These are phyloP conservation scores for Rhizophora apiculata DNA, from an alignment of 345 rosid species.

Conservation along the genomic window DNA sequence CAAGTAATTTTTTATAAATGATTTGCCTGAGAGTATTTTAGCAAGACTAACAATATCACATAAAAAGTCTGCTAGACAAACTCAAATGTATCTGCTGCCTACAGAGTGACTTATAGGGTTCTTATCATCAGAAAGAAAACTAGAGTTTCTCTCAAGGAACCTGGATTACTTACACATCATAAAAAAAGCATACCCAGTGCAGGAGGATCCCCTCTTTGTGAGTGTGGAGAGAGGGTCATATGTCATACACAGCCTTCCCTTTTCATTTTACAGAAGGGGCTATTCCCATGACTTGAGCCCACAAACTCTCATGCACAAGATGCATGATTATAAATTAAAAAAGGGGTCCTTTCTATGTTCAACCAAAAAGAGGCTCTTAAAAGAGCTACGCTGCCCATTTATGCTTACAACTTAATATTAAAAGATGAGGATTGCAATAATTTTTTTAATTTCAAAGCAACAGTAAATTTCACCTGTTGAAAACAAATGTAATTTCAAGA, in stretches of 20 bases:
- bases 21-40: not conserved
- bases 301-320: not conserved
- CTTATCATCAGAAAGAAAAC: not conserved
- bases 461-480: not conserved
- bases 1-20: not conserved
- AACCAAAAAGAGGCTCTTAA: no score
- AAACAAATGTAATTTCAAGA: not conserved
- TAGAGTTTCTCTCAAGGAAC: not conserved
- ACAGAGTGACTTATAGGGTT: not conserved
- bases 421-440: not conserved
- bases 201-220: no score
- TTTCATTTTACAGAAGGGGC: no score
- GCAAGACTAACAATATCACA: not conserved
- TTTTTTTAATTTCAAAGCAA: not conserved
- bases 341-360: no score
- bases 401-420: no score
- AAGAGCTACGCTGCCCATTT: no score
- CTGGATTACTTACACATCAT: not conserved
- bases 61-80: not conserved
- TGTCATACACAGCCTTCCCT: no score
- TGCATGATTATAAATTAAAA: not conserved
- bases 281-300: no score
- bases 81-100: not conserved
- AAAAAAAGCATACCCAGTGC: no score
- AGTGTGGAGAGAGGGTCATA: no score